Base-by-base conservation (phyloP, 108 stramenopile species). In the Cyclotella baltica region DNA sequence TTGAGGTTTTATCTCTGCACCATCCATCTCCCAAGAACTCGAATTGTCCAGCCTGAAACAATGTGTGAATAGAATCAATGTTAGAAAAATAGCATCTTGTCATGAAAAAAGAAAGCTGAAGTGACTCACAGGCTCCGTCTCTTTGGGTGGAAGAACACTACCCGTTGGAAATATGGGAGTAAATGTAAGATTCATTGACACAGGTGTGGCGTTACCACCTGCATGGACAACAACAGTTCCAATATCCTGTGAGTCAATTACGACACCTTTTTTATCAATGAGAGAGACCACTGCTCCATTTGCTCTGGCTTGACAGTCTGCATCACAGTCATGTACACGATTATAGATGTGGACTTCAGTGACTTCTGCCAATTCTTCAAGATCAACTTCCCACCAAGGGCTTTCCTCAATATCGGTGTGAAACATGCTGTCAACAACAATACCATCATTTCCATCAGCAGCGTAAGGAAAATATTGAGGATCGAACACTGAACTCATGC, bases 331-430 rank as follows among this genome's bases (percentile, higher is more conserved):
- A 0, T 46, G n/a, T 3, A 46, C 46, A 2, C 63, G n/a, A 30
- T 69, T 69, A 51, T 53, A 55, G 35, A 69, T 36, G 10, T 4
- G 28, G 37, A 69, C 50, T 15, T 69, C 33, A 4, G 35, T 13
- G 15, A 69, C 53, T 20, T 53, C 51, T n/a, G 23, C 34, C 13
- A 9, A 2, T 28, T 31, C 31, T 34, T 52, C 5, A 2, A 69
- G 30, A 27, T 69, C 68, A 3, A 69, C 68, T 16, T 52, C 51
- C 68, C 68, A 69, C 50, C 51, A 69, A 11, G 68, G 68, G 16
- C 33, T 69, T 20, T 1, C 16, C 16, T 69, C 68, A 36, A 55
- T 43, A 16, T 36, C 31, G 2, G 68, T 69, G 29, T 52, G 48
- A 27, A 55, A 52, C 68, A 69, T 69, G 27, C 38, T 64, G 22